Evolutionary conservation across 2,329 filamentous ascomycete genomes (phyloP).

Genomic region (Exophiala oligosperma): DNA sequence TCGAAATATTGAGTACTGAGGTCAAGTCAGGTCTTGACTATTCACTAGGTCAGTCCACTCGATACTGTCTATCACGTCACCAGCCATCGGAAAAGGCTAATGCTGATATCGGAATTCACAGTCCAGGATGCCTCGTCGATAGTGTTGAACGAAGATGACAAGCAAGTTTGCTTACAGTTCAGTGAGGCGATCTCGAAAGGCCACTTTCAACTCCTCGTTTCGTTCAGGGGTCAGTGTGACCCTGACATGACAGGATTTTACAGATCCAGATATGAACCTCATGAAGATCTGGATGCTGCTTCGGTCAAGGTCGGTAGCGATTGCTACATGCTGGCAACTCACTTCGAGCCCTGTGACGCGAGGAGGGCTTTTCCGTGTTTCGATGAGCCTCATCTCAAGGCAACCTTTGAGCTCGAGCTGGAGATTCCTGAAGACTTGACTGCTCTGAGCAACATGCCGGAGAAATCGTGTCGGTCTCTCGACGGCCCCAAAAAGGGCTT

Average conservation of each 20-base stretch:
- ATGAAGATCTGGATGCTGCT: conserved; percentile 67
- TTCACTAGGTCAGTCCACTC: not conserved
- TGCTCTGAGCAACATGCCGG: conserved; percentile 91
- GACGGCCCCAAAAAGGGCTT: conserved; percentile 65
- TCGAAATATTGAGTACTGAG: conserved; percentile 1
- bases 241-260: conserved; percentile 91
- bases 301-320: conserved; percentile 69
- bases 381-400: conserved; percentile 94
- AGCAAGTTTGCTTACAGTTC: not conserved
- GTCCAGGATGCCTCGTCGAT: not conserved
- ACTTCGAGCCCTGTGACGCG: conserved; percentile 95
- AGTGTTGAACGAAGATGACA: not conserved
- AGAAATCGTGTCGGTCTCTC: conserved; percentile 61
- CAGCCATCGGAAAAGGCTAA: not conserved
- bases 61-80: not conserved
- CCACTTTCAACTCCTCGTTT: conserved; percentile 65
- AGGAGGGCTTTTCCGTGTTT: conserved; percentile 94
- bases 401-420: conserved; percentile 88
- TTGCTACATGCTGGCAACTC: conserved; percentile 81
- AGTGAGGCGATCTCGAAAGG: conserved; percentile 48
- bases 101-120: too few species aligned
- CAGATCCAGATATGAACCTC: conserved; percentile 85
- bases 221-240: conserved; percentile 79
- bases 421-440: conserved; percentile 87
- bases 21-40: not conserved